These are phyloP conservation scores for Trichoderma afroharzianum DNA, from an alignment of 2,329 filamentous ascomycete genomes.

Conservation along the genomic window DNA sequence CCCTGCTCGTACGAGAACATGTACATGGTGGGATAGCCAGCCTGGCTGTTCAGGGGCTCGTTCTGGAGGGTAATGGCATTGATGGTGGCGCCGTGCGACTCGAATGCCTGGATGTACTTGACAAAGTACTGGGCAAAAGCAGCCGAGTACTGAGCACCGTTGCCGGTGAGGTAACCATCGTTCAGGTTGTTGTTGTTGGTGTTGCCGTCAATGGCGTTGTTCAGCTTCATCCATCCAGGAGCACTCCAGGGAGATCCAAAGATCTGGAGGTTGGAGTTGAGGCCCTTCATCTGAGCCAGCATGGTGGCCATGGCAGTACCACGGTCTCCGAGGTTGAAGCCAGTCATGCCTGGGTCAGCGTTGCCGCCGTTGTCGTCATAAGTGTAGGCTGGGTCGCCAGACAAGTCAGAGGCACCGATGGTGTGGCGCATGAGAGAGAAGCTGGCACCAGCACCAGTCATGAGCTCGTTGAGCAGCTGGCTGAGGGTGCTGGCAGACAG, in stretches of 20 bases:
- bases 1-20: slow-evolving; percentile 18
- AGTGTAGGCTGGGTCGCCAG: slow-evolving; percentile 35
- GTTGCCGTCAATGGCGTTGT: slow-evolving; percentile 32
- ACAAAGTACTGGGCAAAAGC: slow-evolving; percentile 33
- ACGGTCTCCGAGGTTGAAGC: slow-evolving; percentile 35
- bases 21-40: slow-evolving; percentile 19
- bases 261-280: slow-evolving; percentile 33
- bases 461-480: slow-evolving; percentile 33
- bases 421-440: slow-evolving; percentile 38
- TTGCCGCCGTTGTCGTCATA: slow-evolving; percentile 36
- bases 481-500: slow-evolving; percentile 29
- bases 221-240: slow-evolving; percentile 41
- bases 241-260: slow-evolving; percentile 38
- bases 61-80: slow-evolving; percentile 20
- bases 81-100: slow-evolving; percentile 13
- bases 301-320: slow-evolving; percentile 37
- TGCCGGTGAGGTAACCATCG: slow-evolving; percentile 27
- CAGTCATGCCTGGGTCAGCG: slow-evolving; percentile 27
- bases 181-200: slow-evolving; percentile 29
- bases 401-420: slow-evolving; percentile 38
- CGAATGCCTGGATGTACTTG: slow-evolving; percentile 21
- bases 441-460: slow-evolving; percentile 35
- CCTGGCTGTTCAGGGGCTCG: slow-evolving; percentile 20
- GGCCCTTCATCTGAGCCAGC: slow-evolving; percentile 32
- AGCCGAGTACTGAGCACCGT: slow-evolving; percentile 31